phyloP scores from a whole-genome alignment of 2,329 filamentous ascomycete genomes.

The Triangularia setosa region DNA sequence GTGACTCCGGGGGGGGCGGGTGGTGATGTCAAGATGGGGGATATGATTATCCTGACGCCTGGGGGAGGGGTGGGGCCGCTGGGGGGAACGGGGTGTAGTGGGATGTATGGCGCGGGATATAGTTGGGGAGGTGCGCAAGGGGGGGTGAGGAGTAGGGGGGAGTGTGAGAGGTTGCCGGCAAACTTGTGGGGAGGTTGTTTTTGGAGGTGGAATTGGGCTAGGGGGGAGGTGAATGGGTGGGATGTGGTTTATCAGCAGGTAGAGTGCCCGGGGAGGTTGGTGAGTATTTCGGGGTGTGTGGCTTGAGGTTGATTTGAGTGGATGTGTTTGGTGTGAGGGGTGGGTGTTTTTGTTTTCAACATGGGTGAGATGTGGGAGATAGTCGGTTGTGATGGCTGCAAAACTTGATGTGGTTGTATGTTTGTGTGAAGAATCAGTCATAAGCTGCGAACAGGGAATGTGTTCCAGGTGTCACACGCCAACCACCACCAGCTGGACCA shows the following conservation, averaged over 20 bases:
- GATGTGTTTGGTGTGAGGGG: not conserved
- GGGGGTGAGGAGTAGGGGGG: slow-evolving; percentile 16
- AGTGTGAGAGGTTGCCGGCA: slow-evolving; percentile 20
- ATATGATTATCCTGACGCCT: slow-evolving; percentile 24
- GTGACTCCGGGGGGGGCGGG: slow-evolving; percentile 19
- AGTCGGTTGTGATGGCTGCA: no score
- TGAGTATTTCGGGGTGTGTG: slow-evolving; percentile 20
- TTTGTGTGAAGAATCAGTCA: no score
- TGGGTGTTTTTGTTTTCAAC: no score
- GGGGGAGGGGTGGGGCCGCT: slow-evolving; percentile 20
- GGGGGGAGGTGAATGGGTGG: slow-evolving; percentile 24
- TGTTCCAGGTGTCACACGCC: no score
- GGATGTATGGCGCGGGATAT: slow-evolving; percentile 18
- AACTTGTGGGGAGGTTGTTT: slow-evolving; percentile 24
- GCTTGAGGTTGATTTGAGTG: not conserved
- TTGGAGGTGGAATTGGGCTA: slow-evolving; percentile 27
- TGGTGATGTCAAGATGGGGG: slow-evolving; percentile 17
- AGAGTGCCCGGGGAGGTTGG: slow-evolving; percentile 18
- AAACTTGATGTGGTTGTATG: no score
- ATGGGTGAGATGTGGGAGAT: not conserved
- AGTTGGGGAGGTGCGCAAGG: slow-evolving; percentile 16
- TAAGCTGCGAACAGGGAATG: no score
- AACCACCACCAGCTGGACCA: no score
- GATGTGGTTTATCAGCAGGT: slow-evolving; percentile 19
- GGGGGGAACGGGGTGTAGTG: slow-evolving; percentile 11